These are phyloP conservation scores for Nannizzia gypsea DNA, from an alignment of 2,329 filamentous ascomycete genomes.

Conservation along the genomic window DNA sequence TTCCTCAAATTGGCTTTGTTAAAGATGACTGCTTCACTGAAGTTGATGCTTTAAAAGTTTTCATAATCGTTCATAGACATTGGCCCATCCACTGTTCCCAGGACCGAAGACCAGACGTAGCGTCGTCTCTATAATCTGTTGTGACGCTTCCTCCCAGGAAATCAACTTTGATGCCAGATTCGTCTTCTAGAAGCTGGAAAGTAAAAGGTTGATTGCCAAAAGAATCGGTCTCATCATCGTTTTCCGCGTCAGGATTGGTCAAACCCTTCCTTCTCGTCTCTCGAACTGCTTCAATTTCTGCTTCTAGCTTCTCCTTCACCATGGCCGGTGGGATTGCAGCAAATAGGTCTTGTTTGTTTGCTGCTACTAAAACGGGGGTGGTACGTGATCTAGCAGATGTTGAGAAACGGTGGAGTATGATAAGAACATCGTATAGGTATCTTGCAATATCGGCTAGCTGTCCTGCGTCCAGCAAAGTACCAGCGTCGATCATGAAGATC, in stretches of 20 bases:
- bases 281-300: slow-evolving; percentile 68
- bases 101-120: slow-evolving; percentile 59
- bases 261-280: slow-evolving; percentile 67
- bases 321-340: slow-evolving; percentile 72
- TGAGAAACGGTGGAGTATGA: slow-evolving; percentile 61
- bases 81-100: slow-evolving; percentile 90
- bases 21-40: background rate
- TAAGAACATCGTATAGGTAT: slow-evolving; percentile 82
- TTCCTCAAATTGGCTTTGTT: background rate
- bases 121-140: slow-evolving; percentile 42
- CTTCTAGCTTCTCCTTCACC: slow-evolving; percentile 63
- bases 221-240: slow-evolving; percentile 69
- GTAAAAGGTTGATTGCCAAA: slow-evolving; percentile 74
- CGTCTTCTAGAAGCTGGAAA: slow-evolving; percentile 73
- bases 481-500: slow-evolving; percentile 81
- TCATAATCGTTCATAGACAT: slow-evolving; percentile 44
- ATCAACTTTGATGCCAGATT: slow-evolving; percentile 60
- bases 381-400: slow-evolving; percentile 38
- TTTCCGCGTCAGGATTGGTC: slow-evolving; percentile 51
- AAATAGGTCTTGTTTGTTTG: slow-evolving; percentile 93
- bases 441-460: slow-evolving; percentile 59
- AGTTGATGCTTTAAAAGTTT: background rate
- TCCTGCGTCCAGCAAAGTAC: slow-evolving; percentile 41
- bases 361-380: slow-evolving; percentile 69
- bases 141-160: slow-evolving; percentile 58